Evolutionary conservation across 108 stramenopile genomes (phyloP).

Genomic region (Schizochytrium sp.): DNA sequence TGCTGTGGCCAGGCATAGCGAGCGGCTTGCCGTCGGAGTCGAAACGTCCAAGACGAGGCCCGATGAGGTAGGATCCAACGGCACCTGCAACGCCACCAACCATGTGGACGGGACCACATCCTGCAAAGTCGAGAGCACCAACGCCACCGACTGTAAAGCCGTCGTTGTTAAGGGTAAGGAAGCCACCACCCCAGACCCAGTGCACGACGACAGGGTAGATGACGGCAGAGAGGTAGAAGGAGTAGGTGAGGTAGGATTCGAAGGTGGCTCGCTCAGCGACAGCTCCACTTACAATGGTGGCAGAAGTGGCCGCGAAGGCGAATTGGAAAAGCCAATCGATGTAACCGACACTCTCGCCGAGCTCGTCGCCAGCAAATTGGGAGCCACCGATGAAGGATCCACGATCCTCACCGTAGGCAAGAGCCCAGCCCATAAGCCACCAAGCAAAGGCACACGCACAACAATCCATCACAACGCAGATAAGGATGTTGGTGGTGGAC

Average conservation of each 20-base stretch:
- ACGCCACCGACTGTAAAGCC: slow-evolving; percentile 65
- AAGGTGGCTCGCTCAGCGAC: slow-evolving; percentile 71
- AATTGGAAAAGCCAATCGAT: slow-evolving; percentile 69
- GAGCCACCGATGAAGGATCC: slow-evolving; percentile 63
- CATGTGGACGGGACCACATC: slow-evolving; percentile 70
- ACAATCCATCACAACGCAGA: slow-evolving; percentile 67
- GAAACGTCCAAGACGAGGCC: slow-evolving; percentile 56
- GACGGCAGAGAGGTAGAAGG: slow-evolving; percentile 65
- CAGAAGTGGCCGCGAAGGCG: slow-evolving; percentile 72
- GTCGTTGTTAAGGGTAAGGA: slow-evolving; percentile 43
- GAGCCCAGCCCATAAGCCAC: slow-evolving; percentile 69
- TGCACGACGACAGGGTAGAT: slow-evolving; percentile 71
- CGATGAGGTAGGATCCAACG: slow-evolving; percentile 27
- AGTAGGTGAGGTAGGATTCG: slow-evolving; percentile 69
- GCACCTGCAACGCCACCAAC: slow-evolving; percentile 63
- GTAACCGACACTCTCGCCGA: slow-evolving; percentile 56
- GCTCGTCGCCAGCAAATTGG: slow-evolving; percentile 51
- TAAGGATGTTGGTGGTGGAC: slow-evolving; percentile 67
- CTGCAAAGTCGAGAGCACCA: slow-evolving; percentile 70
- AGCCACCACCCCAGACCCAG: slow-evolving; percentile 70
- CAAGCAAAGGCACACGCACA: slow-evolving; percentile 67
- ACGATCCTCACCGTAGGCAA: slow-evolving; percentile 64
- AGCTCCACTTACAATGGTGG: slow-evolving; percentile 70
- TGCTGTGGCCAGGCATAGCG: slow-evolving; percentile 24
- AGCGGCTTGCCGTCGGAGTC: slow-evolving; percentile 60